Evolutionary conservation across 352 stramenopile species (phyloP).

Genomic region (Phytophthora colocasiae): DNA sequence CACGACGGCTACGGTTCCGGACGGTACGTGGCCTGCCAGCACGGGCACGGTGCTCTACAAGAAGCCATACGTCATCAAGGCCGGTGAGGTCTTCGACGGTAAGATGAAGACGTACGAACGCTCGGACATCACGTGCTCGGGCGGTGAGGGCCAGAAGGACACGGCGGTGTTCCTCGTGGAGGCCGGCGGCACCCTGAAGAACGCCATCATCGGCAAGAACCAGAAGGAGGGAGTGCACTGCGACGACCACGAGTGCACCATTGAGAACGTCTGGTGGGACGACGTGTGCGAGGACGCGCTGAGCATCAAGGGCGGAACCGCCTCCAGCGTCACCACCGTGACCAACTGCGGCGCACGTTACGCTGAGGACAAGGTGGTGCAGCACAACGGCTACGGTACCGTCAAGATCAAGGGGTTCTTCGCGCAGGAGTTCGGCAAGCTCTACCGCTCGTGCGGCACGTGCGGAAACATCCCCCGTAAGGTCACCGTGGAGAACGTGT

Average conservation of each 20-base stretch:
- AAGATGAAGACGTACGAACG: conserved; percentile 1
- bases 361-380: conserved; percentile 49
- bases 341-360: conserved; percentile 40
- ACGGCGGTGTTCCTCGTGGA: neutral
- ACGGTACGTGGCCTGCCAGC: neutral
- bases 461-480: conserved; percentile 16
- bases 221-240: neutral
- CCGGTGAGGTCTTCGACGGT: neutral
- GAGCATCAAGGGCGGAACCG: conserved; percentile 8
- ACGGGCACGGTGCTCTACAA: neutral
- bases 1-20: conserved; percentile 4
- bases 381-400: conserved; percentile 8
- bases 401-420: neutral
- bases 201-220: conserved; percentile 1
- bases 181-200: neutral
- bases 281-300: conserved; percentile 2
- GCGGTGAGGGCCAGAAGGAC: neutral
- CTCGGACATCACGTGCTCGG: conserved; percentile 1
- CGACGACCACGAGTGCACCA: conserved; percentile 1
- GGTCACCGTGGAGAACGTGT: conserved; percentile 34
- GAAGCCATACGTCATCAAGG: neutral
- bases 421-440: neutral
- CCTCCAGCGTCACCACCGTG: conserved; percentile 30
- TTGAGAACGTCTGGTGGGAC: neutral
- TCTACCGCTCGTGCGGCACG: neutral